phyloP scores from a whole-genome alignment of 2,329 filamentous ascomycete genomes.

The Verticillium isaacii region DNA sequence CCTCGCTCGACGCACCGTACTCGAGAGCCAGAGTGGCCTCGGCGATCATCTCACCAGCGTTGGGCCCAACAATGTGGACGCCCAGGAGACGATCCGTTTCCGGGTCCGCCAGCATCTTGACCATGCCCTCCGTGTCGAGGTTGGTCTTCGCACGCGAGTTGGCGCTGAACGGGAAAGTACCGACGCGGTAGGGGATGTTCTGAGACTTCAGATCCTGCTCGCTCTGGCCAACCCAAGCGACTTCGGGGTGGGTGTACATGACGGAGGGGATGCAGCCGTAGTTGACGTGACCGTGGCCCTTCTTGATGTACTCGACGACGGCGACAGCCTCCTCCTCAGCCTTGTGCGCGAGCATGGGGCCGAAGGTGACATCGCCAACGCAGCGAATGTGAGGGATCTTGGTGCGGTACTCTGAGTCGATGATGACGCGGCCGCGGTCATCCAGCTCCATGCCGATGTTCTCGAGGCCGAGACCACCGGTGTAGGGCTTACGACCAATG shows the following conservation, averaged over 20 bases:
- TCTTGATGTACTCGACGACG: slow-evolving; percentile 94
- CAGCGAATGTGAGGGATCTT: slow-evolving; percentile 96
- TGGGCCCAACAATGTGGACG: slow-evolving; percentile 92
- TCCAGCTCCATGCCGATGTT: slow-evolving; percentile 90
- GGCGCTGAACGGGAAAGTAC: slow-evolving; percentile 94
- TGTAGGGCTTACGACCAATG: slow-evolving; percentile 95
- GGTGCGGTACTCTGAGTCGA: slow-evolving; percentile 98
- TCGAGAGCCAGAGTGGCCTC: slow-evolving; percentile 93
- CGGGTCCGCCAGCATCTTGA: slow-evolving; percentile 95
- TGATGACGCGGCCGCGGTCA: slow-evolving; percentile 89
- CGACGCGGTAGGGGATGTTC: slow-evolving; percentile 87
- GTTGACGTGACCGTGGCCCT: slow-evolving; percentile 98
- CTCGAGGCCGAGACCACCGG: slow-evolving; percentile 83
- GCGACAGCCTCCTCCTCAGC: slow-evolving; percentile 97
- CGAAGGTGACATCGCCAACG: slow-evolving; percentile 93
- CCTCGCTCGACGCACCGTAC: slow-evolving; percentile 93
- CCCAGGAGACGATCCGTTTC: slow-evolving; percentile 95
- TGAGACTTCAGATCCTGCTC: slow-evolving; percentile 91
- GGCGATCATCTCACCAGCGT: slow-evolving; percentile 98
- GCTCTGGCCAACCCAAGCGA: slow-evolving; percentile 97
- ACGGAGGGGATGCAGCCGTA: slow-evolving; percentile 96
- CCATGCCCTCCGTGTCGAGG: slow-evolving; percentile 88
- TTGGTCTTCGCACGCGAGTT: slow-evolving; percentile 99
- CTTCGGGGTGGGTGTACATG: slow-evolving; percentile 99
- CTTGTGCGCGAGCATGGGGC: slow-evolving; percentile 99